Evolutionary conservation across 106 monocot genomes (phyloP).

Genomic region (Posidonia australis): DNA sequence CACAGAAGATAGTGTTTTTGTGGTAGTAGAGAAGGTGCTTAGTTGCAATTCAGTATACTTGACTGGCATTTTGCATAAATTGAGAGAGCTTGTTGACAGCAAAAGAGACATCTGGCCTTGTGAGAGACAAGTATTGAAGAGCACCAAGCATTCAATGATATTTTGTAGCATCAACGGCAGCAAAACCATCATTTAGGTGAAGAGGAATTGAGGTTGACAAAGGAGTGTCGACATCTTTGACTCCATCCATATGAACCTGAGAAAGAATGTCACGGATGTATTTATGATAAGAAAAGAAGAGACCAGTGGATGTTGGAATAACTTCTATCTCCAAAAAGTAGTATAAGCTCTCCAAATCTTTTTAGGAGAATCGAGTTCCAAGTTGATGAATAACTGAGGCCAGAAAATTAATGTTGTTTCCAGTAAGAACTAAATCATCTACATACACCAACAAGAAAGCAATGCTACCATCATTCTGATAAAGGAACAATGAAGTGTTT

Average conservation of each 20-base stretch:
- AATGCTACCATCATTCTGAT: too few species aligned
- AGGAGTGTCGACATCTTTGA: background rate
- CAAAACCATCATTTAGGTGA: background rate
- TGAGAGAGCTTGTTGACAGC: background rate
- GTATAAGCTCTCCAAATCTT: too few species aligned
- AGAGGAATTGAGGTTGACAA: background rate
- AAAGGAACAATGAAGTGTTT: too few species aligned
- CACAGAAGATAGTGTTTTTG: background rate
- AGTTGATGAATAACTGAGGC: too few species aligned
- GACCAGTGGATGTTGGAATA: too few species aligned
- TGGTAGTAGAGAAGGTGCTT: background rate
- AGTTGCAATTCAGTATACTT: background rate
- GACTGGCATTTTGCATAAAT: background rate
- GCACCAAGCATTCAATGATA: background rate
- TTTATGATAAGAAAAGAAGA: too few species aligned
- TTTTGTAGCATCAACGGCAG: background rate
- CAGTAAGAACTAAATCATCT: too few species aligned
- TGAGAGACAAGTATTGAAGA: background rate
- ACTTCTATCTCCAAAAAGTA: too few species aligned
- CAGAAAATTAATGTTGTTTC: too few species aligned
- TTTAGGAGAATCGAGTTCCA: too few species aligned
- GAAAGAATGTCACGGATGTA: too few species aligned
- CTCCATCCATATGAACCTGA: background rate
- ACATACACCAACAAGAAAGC: too few species aligned
- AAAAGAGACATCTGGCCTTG: background rate